These are phyloP conservation scores for Rhizophagus prolifer DNA, from an alignment of 192 early-diverging fungal genomes.

Conservation along the genomic window DNA sequence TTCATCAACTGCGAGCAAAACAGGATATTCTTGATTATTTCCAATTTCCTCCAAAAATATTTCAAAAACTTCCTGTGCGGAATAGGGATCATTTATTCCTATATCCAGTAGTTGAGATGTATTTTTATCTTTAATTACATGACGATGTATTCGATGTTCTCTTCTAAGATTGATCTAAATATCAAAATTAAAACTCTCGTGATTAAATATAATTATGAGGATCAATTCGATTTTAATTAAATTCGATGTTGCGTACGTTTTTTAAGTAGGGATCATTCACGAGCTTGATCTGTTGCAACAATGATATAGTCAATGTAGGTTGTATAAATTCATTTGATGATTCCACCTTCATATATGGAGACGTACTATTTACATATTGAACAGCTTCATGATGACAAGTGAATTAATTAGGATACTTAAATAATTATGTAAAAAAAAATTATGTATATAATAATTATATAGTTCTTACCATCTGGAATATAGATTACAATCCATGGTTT, in stretches of 20 bases:
- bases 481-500: slow-evolving; percentile 56
- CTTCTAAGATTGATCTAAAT: slow-evolving; percentile 22
- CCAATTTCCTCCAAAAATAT: slow-evolving; percentile 47
- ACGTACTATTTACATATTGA: slow-evolving; percentile 46
- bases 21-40: slow-evolving; percentile 40
- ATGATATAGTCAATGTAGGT: slow-evolving; percentile 39
- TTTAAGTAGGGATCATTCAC: slow-evolving; percentile 38
- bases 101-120: slow-evolving; percentile 38
- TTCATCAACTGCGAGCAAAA: slow-evolving; percentile 53
- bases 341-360: slow-evolving; percentile 41
- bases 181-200: background rate
- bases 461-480: slow-evolving; percentile 43
- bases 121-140: slow-evolving; percentile 36
- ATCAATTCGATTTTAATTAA: background rate
- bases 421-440: background rate
- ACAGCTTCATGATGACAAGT: slow-evolving; percentile 32
- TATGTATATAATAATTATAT: background rate
- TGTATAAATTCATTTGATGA: slow-evolving; percentile 44
- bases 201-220: background rate
- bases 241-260: slow-evolving; percentile 27
- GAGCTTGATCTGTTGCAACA: slow-evolving; percentile 43
- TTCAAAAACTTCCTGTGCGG: slow-evolving; percentile 48
- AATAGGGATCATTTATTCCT: slow-evolving; percentile 44
- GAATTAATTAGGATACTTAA: background rate
- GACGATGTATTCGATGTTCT: slow-evolving; percentile 35